phyloP scores from a whole-genome alignment of 768 basidiomycete species.

The Collybiopsis confluens region DNA sequence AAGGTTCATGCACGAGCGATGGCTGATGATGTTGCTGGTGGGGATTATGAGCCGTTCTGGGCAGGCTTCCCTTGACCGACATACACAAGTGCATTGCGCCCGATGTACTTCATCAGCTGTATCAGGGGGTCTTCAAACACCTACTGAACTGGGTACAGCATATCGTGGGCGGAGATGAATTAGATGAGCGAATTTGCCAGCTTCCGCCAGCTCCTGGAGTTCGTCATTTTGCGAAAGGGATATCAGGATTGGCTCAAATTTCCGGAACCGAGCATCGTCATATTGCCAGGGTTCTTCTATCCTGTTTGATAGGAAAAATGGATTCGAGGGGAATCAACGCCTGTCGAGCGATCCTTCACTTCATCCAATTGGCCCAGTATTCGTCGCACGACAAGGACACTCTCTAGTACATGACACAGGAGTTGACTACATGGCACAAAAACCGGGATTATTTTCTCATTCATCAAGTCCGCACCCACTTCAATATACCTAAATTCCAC shows the following conservation, averaged over 20 bases:
- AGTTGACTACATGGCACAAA: background rate
- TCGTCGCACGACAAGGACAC: constrained; percentile 5
- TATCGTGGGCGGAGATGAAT: constrained; percentile 5
- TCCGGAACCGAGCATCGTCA: background rate
- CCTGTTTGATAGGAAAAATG: background rate
- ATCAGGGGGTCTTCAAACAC: background rate
- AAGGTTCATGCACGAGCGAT: background rate
- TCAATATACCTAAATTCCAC: constrained; percentile 28
- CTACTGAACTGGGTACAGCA: background rate
- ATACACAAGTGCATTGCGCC: background rate
- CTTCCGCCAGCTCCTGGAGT: background rate
- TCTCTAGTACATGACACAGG: background rate
- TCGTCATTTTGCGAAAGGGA: background rate
- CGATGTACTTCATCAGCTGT: background rate
- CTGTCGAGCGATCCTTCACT: constrained; percentile 10
- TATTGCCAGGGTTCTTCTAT: background rate
- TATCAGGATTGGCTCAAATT: background rate
- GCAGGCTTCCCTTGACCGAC: background rate
- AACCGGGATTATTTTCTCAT: background rate
- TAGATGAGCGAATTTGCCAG: background rate
- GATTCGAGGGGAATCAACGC: background rate
- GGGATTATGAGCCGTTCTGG: background rate
- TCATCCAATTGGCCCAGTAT: constrained; percentile 7
- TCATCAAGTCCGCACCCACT: constrained; percentile 17
- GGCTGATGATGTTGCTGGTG: background rate